These are phyloP conservation scores for Agrostemma githago DNA, from an alignment of 148 eudicot genomes.

Conservation along the genomic window DNA sequence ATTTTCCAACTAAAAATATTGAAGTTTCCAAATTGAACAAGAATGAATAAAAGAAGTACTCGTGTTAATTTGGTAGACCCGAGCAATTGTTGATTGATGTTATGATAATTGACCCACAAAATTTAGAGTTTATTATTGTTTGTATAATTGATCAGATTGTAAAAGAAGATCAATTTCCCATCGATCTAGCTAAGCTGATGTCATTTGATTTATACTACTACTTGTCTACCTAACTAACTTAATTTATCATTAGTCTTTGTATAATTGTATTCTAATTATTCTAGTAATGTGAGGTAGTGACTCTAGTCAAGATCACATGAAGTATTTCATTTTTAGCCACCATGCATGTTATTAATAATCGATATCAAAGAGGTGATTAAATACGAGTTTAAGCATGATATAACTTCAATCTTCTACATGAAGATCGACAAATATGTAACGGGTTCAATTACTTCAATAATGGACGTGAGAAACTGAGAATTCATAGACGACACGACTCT, in stretches of 20 bases:
- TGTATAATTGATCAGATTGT: slow-evolving; percentile 4
- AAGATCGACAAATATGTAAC: too few relatives aligned
- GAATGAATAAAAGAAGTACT: slow-evolving; percentile 15
- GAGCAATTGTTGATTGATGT: slow-evolving; percentile 10
- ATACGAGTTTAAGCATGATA: too few relatives aligned
- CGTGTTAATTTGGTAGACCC: slow-evolving; percentile 11
- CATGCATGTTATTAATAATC: too few relatives aligned
- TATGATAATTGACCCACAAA: slow-evolving; percentile 19
- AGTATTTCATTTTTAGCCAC: too few relatives aligned
- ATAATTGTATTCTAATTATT: neutral
- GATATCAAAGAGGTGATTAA: too few relatives aligned
- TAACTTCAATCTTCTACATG: too few relatives aligned
- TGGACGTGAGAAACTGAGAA: too few relatives aligned
- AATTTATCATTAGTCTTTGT: neutral
- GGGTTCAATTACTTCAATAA: too few relatives aligned
- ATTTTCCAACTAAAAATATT: too few relatives aligned
- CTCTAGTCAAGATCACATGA: too few relatives aligned
- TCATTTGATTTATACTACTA: slow-evolving; percentile 18
- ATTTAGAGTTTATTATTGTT: slow-evolving; percentile 3
- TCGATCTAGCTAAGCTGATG: neutral
- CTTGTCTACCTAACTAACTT: slow-evolving; percentile 26
- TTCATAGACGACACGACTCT: too few relatives aligned
- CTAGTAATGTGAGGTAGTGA: neutral
- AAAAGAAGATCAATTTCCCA: slow-evolving; percentile 9
- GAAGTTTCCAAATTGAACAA: slow-evolving; percentile 14